Evolutionary conservation across 2,329 filamentous ascomycete genomes (phyloP), one percentile per base, ranked within the genome.

Genomic region (Fusarium virguliforme): DNA sequence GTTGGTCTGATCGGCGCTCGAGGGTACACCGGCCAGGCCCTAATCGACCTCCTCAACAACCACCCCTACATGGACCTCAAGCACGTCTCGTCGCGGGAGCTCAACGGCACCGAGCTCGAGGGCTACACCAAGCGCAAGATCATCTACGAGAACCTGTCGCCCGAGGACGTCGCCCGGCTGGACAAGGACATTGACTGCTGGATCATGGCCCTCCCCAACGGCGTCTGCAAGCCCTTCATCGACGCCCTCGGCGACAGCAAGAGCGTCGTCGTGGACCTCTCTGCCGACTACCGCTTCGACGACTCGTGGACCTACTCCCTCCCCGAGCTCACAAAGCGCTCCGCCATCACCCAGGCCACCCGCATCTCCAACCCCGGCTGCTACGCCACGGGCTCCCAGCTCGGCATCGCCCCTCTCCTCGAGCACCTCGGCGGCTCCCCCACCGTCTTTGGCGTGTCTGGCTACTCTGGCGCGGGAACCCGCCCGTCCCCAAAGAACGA

Each of bases 171-270:
- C 13, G 90, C 90, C 69, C 88, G 90, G 65, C 94, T 98, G 89
- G 93, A 96, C 70, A 91, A 92, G 79, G 90, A 91, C 34, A 91
- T 98, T 54, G 95, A 98, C 98, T 84, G 96, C 93, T 98, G 95
- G 95, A 93, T 98, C 48, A 96, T 98, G 93, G 96, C 96, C 37
- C 89, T 98, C 32, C 96, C 95, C 50, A 99, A 98, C 78, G 93
- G 94, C 67, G 94, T 97, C 55, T 98, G 94, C 89, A 93, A 94
- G 84, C 95, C 96, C 1, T 99, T 92, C 75, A 92, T 98, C 8
- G 94, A 98, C 71, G 95, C 95, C 8, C 89, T 98, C 60, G 78
- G 79, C 10, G 76, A 79, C 64, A 84, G 86, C 76, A 88, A 88
- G 68, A 94, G 93, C 74, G 85, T 98, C 41, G 92, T 98, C 73